Percentiles rank a stretch among this genome's conserved stretches.
Conservation (phyloP, 1,284 basidiomycete species). For the Abortiporus biennis region DNA sequence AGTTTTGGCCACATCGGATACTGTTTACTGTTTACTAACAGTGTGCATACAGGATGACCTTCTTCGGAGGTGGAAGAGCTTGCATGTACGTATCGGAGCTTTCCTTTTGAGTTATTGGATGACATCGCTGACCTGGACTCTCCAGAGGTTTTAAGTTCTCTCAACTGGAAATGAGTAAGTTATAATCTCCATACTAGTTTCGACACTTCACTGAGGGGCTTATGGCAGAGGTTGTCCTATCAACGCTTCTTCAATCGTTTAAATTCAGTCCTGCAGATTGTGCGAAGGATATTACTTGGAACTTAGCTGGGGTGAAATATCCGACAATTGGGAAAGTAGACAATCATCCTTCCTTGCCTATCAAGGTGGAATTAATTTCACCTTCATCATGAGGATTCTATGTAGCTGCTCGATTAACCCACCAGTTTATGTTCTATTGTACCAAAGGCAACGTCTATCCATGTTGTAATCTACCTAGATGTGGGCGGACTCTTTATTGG, state of each 20-base stretch:
- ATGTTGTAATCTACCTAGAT: too few relatives aligned
- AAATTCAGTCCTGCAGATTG: slow-evolving; percentile 2
- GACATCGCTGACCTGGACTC: too few relatives aligned
- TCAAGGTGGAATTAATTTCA: background rate
- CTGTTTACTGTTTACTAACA: background rate
- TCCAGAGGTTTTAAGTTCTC: slow-evolving; percentile 1
- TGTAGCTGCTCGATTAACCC: too few relatives aligned
- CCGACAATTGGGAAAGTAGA: slow-evolving; percentile 6
- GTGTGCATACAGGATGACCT: slow-evolving; percentile 24
- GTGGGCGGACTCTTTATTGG: too few relatives aligned
- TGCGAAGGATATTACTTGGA: slow-evolving; percentile 11
- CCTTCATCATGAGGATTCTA: background rate
- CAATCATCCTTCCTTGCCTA: background rate
- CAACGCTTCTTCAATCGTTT: slow-evolving; percentile 6
- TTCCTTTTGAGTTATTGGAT: too few relatives aligned
- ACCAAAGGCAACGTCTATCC: too few relatives aligned
- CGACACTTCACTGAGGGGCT: background rate
- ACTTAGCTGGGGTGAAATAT: slow-evolving; percentile 7
- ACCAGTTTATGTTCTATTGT: too few relatives aligned
- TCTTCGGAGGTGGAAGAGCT: slow-evolving; percentile 24
- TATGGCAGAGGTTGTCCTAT: slow-evolving; percentile 11
- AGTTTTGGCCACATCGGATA: slow-evolving; percentile 5
- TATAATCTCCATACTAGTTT: background rate
- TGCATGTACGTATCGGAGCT: slow-evolving; percentile 19
- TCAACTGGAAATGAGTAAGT: slow-evolving; percentile 4